Conservation (phyloP, 495 filamentous ascomycete genomes). For the Penicillium coprophilum region DNA sequence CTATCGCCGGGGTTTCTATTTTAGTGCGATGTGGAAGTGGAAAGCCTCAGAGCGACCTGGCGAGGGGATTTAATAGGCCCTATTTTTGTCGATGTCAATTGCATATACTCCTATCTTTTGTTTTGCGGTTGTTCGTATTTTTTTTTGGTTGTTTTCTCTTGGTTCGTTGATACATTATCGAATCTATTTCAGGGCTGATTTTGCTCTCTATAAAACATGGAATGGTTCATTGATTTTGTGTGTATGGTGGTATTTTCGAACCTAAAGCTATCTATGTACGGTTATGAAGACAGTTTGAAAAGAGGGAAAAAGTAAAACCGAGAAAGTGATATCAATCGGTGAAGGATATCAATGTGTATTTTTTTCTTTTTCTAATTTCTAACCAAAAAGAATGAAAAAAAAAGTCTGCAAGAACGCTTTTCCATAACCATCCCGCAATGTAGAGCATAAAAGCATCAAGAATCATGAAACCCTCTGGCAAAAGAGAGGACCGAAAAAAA, state of each 20-base stretch:
- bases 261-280: not conserved
- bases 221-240: not conserved
- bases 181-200: not conserved
- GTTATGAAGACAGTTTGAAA: not conserved
- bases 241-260: not conserved
- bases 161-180: slow-evolving; percentile 3
- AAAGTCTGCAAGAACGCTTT: not conserved
- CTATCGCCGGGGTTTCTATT: not conserved
- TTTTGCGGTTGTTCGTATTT: not conserved
- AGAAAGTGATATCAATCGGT: not conserved
- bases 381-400: not conserved
- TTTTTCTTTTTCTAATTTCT: not conserved
- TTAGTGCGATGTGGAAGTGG: not conserved
- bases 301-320: not conserved
- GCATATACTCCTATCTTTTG: slow-evolving; percentile 8
- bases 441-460: not conserved
- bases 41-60: not conserved
- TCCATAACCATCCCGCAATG: not conserved
- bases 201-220: not conserved
- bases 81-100: not conserved
- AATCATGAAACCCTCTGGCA: not conserved
- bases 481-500: not conserved
- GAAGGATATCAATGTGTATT: slow-evolving; percentile 2
- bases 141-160: not conserved
- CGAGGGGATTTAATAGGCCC: not conserved